These are phyloP conservation scores for Penicillium brasilianum DNA, from an alignment of 2,329 filamentous ascomycete genomes.

Conservation along the genomic window DNA sequence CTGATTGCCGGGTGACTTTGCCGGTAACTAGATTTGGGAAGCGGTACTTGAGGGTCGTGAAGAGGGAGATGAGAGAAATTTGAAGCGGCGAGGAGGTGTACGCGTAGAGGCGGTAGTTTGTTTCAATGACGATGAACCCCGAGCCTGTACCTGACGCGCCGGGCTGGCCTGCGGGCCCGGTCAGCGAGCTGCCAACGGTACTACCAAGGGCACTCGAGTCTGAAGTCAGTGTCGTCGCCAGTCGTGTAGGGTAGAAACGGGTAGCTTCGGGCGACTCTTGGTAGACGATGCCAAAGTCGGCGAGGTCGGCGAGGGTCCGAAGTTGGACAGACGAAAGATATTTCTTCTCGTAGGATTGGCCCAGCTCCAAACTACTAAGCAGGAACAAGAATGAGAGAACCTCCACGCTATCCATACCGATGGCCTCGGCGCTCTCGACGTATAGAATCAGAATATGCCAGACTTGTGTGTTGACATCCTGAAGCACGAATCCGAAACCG, in stretches of 20 bases:
- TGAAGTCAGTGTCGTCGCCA: constrained; percentile 89
- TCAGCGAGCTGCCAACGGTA: constrained; percentile 69
- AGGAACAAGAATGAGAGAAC: constrained; percentile 96
- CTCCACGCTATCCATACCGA: constrained; percentile 85
- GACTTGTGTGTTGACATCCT: constrained; percentile 94
- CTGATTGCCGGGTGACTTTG: constrained; percentile 84
- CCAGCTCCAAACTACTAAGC: constrained; percentile 89
- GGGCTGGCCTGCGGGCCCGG: constrained; percentile 39
- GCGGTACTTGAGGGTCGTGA: constrained; percentile 83
- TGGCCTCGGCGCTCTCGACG: constrained; percentile 77
- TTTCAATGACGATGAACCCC: constrained; percentile 94
- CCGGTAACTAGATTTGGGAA: constrained; percentile 95
- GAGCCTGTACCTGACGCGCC: constrained; percentile 51
- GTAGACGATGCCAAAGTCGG: constrained; percentile 93
- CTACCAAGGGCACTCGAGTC: constrained; percentile 74
- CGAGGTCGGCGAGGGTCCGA: constrained; percentile 87
- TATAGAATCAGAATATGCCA: constrained; percentile 95
- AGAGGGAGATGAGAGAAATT: constrained; percentile 90
- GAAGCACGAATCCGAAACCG: constrained; percentile 91
- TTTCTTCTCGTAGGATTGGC: constrained; percentile 85
- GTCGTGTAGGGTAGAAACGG: constrained; percentile 83
- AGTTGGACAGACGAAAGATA: constrained; percentile 80
- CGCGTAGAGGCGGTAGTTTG: constrained; percentile 96
- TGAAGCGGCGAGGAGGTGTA: constrained; percentile 94
- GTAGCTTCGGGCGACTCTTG: constrained; percentile 52